Conservation (phyloP, 257 asterid genomes). For the Striga asiatica region DNA sequence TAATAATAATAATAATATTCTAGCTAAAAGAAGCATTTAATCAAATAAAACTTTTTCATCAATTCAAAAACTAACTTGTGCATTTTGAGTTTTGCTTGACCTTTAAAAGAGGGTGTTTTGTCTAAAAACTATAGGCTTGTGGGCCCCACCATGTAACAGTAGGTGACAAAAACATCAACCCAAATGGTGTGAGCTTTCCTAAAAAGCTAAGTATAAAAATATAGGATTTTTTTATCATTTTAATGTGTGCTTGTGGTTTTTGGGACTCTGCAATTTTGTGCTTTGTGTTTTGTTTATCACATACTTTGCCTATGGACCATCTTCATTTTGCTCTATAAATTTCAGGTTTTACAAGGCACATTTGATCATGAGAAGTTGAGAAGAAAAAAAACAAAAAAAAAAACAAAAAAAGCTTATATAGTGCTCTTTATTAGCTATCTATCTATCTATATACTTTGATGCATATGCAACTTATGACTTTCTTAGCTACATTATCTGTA, state of each 20-base stretch:
- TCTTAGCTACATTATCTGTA: constrained; percentile 22
- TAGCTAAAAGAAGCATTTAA: constrained; percentile 10
- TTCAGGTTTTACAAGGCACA: constrained; percentile 16
- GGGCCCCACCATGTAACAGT: constrained; percentile 23
- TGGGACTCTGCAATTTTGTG: constrained; percentile 60
- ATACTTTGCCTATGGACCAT: background rate
- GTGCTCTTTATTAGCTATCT: background rate
- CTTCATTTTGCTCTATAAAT: constrained; percentile 25
- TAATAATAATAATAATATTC: background rate
- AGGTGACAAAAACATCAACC: constrained; percentile 27
- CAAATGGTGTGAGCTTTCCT: constrained; percentile 46
- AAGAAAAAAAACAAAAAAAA: too few species aligned
- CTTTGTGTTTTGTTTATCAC: constrained; percentile 39
- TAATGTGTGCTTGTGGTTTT: constrained; percentile 31
- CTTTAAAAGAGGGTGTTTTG: constrained; percentile 13
- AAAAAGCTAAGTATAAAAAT: constrained; percentile 34
- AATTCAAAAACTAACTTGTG: background rate
- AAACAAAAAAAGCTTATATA: background rate
- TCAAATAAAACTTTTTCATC: background rate
- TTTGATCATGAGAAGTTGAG: background rate
- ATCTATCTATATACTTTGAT: background rate
- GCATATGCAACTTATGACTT: constrained; percentile 23
- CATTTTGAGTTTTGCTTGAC: constrained; percentile 15
- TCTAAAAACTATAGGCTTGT: constrained; percentile 7
- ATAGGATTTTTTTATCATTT: constrained; percentile 6